Evolutionary conservation across 805 yeast species (phyloP).

Genomic region (Cyberlindnera nakhonratchasimensis): DNA sequence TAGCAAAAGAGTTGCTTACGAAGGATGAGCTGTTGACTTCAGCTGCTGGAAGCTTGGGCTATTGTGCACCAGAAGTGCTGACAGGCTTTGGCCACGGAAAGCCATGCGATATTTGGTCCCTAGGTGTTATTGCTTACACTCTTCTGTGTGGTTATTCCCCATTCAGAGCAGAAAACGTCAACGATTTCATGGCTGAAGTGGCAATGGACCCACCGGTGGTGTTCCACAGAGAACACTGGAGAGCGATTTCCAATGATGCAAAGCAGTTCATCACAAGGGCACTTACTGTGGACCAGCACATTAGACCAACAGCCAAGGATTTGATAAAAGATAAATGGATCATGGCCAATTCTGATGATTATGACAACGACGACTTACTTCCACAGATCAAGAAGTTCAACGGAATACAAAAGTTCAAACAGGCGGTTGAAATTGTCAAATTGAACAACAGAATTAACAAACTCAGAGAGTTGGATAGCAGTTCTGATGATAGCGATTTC

Average conservation of each 20-base stretch:
- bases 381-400: slow-evolving; percentile 78
- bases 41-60: slow-evolving; percentile 91
- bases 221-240: slow-evolving; percentile 91
- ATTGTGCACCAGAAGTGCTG: slow-evolving; percentile 95
- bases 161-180: slow-evolving; percentile 77
- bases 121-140: slow-evolving; percentile 91
- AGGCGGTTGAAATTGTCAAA: slow-evolving; percentile 80
- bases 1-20: slow-evolving; percentile 69
- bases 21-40: slow-evolving; percentile 60
- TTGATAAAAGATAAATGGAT: slow-evolving; percentile 78
- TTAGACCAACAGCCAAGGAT: slow-evolving; percentile 66
- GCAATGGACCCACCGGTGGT: slow-evolving; percentile 64
- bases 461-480: slow-evolving; percentile 56
- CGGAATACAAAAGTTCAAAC: slow-evolving; percentile 79
- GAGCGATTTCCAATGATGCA: slow-evolving; percentile 73
- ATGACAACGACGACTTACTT: slow-evolving; percentile 59
- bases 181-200: slow-evolving; percentile 79
- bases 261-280: slow-evolving; percentile 71
- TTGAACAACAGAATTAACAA: slow-evolving; percentile 75
- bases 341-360: slow-evolving; percentile 42
- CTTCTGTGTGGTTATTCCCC: slow-evolving; percentile 91
- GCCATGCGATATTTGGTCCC: slow-evolving; percentile 94
- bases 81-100: slow-evolving; percentile 84
- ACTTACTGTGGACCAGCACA: slow-evolving; percentile 61
- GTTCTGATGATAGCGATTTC: slow-evolving; percentile 33